Conservation (phyloP, 129 eudicot genomes). For the Calendula officinalis region DNA sequence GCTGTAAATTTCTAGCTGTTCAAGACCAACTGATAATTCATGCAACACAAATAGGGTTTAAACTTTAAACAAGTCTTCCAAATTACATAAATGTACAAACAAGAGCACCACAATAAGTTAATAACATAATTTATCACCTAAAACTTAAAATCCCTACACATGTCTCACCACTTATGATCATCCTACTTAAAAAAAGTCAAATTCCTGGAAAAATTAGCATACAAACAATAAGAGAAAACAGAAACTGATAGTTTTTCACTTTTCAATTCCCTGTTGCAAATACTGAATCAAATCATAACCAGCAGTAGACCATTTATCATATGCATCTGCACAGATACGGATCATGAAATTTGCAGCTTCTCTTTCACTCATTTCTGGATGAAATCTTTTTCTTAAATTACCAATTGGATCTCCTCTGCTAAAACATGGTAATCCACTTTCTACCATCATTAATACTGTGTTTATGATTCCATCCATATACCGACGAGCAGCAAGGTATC, state of each 20-base stretch:
- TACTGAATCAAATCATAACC: conserved; percentile 98
- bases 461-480: conserved; percentile 90
- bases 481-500: conserved; percentile 95
- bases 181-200: neutral
- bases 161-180: neutral
- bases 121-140: neutral
- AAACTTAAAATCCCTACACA: conserved; percentile 2
- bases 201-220: conserved; percentile 9
- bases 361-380: conserved; percentile 95
- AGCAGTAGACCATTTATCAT: conserved; percentile 97
- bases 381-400: conserved; percentile 89
- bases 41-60: neutral
- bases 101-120: neutral
- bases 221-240: conserved; percentile 13
- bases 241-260: conserved; percentile 34
- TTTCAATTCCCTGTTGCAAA: conserved; percentile 95
- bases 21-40: too few species aligned
- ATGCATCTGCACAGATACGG: conserved; percentile 83
- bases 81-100: neutral
- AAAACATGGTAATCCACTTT: conserved; percentile 98
- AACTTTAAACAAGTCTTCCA: neutral
- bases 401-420: conserved; percentile 98
- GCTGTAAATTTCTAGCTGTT: too few species aligned
- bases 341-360: conserved; percentile 98
- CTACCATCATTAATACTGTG: conserved; percentile 83